Conservation (phyloP, 2,329 filamentous ascomycete genomes). For the Meredithiella fracta region DNA sequence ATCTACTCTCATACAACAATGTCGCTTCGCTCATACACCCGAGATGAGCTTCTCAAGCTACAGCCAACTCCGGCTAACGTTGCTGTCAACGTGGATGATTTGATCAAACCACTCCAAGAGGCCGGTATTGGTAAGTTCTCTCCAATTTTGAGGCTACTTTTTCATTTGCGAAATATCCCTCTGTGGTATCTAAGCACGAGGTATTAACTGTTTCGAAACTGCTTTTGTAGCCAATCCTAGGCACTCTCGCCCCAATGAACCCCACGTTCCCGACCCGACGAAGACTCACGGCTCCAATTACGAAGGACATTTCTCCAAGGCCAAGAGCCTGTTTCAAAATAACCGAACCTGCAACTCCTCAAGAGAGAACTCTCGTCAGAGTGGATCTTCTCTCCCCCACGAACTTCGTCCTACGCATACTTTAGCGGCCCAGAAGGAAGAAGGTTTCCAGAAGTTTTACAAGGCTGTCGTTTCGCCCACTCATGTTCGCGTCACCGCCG, state of each 20-base stretch:
- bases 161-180: too few species aligned
- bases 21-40: constrained; percentile 12
- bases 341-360: constrained; percentile 10
- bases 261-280: not conserved
- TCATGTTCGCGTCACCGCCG: constrained; percentile 50
- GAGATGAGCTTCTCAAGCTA: constrained; percentile 13
- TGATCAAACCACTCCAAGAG: constrained; percentile 13
- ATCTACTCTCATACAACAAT: not conserved
- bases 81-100: constrained; percentile 8
- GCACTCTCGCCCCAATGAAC: not conserved
- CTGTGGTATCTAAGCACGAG: too few species aligned
- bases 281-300: not conserved
- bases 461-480: constrained; percentile 52
- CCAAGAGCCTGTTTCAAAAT: constrained; percentile 10
- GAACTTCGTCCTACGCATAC: constrained; percentile 38
- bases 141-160: not conserved
- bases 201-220: not conserved
- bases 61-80: constrained; percentile 8
- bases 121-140: constrained; percentile 13
- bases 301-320: constrained; percentile 1
- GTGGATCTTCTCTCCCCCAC: constrained; percentile 20
- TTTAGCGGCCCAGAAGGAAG: constrained; percentile 37
- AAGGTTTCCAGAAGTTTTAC: constrained; percentile 53
- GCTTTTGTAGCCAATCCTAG: constrained; percentile 3
- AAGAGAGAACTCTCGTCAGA: constrained; percentile 4